phyloP scores from a whole-genome alignment of 1,284 basidiomycete species.

The Pholiota adiposa region DNA sequence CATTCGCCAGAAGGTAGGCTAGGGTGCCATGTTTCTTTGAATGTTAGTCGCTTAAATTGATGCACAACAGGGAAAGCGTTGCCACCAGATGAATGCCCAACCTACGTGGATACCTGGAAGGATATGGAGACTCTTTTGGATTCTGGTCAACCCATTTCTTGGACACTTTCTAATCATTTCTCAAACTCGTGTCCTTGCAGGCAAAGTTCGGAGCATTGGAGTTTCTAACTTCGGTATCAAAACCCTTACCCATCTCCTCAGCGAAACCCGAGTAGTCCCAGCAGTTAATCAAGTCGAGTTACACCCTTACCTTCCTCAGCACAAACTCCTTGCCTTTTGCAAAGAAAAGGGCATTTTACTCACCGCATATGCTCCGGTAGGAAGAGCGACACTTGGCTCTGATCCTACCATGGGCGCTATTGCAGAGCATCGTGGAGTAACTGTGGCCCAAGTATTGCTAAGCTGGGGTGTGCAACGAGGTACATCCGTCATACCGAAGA shows the following conservation, averaged over 20 bases:
- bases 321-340: neutral
- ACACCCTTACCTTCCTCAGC: slow-evolving; percentile 5
- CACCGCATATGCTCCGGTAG: slow-evolving; percentile 5
- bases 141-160: neutral
- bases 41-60: neutral
- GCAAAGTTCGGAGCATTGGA: neutral
- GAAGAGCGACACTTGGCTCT: neutral
- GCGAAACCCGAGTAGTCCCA: neutral
- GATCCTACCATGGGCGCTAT: neutral
- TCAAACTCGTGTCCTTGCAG: neutral
- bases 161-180: neutral
- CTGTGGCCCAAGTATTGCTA: neutral
- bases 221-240: slow-evolving; percentile 7
- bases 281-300: slow-evolving; percentile 4
- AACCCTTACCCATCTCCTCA: slow-evolving; percentile 1
- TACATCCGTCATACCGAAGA: slow-evolving; percentile 3
- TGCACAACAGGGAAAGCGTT: neutral
- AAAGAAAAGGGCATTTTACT: neutral
- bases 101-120: slow-evolving; percentile 7
- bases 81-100: slow-evolving; percentile 1
- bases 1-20: neutral
- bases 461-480: slow-evolving; percentile 3
- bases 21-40: neutral
- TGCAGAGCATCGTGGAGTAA: neutral
- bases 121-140: slow-evolving; percentile 3